Percentiles rank a stretch among this genome's conserved stretches.
Conservation (phyloP, 2,329 filamentous ascomycete species). For the Coleophoma crateriformis region DNA sequence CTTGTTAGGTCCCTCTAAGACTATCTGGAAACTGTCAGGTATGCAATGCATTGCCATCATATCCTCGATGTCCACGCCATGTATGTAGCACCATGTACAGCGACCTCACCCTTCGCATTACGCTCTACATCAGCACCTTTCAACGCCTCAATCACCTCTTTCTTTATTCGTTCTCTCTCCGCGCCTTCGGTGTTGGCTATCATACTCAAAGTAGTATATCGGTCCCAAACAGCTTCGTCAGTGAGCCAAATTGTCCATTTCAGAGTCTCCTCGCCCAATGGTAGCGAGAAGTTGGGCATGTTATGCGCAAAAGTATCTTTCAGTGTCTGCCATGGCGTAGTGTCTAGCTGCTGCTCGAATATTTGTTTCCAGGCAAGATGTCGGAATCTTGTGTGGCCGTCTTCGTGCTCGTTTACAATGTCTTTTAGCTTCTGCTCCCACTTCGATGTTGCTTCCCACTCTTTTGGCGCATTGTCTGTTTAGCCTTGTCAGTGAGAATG, state of each 20-base stretch:
- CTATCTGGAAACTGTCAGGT: constrained; percentile 27
- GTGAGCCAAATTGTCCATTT: constrained; percentile 53
- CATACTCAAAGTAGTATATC: constrained; percentile 63
- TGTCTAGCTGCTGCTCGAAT: constrained; percentile 54
- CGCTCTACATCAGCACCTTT: constrained; percentile 45
- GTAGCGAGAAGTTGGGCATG: constrained; percentile 50
- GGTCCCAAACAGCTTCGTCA: constrained; percentile 56
- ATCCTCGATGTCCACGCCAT: constrained; percentile 54
- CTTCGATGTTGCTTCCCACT: constrained; percentile 46
- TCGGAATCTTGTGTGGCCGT: constrained; percentile 60
- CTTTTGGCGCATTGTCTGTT: constrained; percentile 56
- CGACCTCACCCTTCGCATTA: constrained; percentile 57
- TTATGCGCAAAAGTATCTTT: constrained; percentile 33
- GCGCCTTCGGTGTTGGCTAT: constrained; percentile 50
- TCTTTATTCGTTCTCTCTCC: constrained; percentile 40
- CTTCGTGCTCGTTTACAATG: constrained; percentile 48
- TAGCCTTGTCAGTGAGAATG: constrained; percentile 3
- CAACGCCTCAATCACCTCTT: constrained; percentile 48
- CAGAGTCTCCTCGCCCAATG: constrained; percentile 50
- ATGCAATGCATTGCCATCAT: constrained; percentile 14
- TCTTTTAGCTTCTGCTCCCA: constrained; percentile 62
- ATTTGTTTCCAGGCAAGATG: constrained; percentile 58
- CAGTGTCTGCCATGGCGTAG: constrained; percentile 45
- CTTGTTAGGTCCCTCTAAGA: constrained; percentile 15
- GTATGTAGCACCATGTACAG: constrained; percentile 58